Evolutionary conservation across 1,284 basidiomycete genomes (phyloP).

Genomic region (Kwoniella shivajii): DNA sequence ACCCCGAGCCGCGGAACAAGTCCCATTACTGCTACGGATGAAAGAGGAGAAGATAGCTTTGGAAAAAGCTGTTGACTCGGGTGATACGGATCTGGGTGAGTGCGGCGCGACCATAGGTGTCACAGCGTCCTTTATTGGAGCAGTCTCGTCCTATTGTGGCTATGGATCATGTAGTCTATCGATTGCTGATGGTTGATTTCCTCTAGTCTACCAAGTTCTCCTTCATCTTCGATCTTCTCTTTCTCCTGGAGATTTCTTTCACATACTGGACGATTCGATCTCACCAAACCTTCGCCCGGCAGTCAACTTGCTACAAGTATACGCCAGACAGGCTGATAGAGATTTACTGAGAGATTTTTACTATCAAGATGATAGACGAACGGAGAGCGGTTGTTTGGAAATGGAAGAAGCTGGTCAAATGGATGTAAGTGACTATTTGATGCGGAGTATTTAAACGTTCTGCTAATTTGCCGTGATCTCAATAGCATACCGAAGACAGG

Average conservation of each 20-base stretch:
- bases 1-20: constrained; percentile 84
- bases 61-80: constrained; percentile 87
- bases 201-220: constrained; percentile 82
- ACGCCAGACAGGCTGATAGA: constrained; percentile 83
- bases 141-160: no score
- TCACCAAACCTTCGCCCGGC: constrained; percentile 73
- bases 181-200: not conserved
- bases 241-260: constrained; percentile 90
- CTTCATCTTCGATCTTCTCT: constrained; percentile 80
- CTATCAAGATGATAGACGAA: constrained; percentile 93
- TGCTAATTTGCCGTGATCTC: constrained; percentile 7
- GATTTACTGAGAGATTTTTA: constrained; percentile 95
- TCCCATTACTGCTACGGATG: constrained; percentile 89
- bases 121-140: no score
- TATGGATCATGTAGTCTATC: no score
- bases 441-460: not conserved
- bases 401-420: constrained; percentile 76
- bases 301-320: constrained; percentile 76
- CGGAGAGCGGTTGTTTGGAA: constrained; percentile 83
- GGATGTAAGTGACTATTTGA: constrained; percentile 56
- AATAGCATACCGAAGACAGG: constrained; percentile 69
- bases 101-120: no score
- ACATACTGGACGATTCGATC: constrained; percentile 80
- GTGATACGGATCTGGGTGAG: constrained; percentile 90
- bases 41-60: constrained; percentile 89